A percentile compares a stretch with the other conserved stretches of the same genome.
Conservation (phyloP, 1,139 yeast genomes). For the Magnusiomyces paraingens region DNA sequence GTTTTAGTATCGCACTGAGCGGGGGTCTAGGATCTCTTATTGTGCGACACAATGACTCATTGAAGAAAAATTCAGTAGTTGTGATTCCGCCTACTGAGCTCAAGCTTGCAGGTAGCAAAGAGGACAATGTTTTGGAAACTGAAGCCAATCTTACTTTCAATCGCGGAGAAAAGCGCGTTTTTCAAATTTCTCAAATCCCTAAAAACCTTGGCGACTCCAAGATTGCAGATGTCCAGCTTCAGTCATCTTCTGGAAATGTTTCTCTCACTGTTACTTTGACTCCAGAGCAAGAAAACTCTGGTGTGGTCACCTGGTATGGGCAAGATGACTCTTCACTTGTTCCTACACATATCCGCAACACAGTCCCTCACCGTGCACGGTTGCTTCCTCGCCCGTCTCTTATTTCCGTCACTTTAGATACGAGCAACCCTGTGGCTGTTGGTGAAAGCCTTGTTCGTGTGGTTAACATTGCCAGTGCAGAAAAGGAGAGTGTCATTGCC, state of each 20-base stretch:
- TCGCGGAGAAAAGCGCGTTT: conserved; percentile 19
- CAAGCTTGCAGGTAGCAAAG: background rate
- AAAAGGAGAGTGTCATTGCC: conserved; percentile 25
- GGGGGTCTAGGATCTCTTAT: conserved; percentile 20
- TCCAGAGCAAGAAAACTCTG: conserved; percentile 7
- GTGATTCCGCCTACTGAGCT: background rate
- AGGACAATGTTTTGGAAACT: conserved; percentile 7
- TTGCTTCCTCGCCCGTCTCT: conserved; percentile 29
- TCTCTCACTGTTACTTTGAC: conserved; percentile 5
- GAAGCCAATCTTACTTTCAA: conserved; percentile 25
- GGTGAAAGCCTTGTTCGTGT: conserved; percentile 26
- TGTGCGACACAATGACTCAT: conserved; percentile 9
- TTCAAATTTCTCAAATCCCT: conserved; percentile 26
- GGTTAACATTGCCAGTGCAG: conserved; percentile 26
- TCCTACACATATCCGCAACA: conserved; percentile 1
- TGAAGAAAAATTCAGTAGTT: background rate
- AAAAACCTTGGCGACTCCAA: conserved; percentile 22
- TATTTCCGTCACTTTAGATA: conserved; percentile 20
- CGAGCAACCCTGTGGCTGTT: conserved; percentile 24
- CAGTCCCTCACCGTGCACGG: conserved; percentile 10
- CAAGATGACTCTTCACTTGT: conserved; percentile 4
- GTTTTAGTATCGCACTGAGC: conserved; percentile 15
- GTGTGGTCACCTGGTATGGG: conserved; percentile 13
- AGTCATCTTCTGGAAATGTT: conserved; percentile 6
- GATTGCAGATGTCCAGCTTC: conserved; percentile 1